Conservation (phyloP, 2,329 filamentous ascomycete species). For the Mycosphaerella sp. region DNA sequence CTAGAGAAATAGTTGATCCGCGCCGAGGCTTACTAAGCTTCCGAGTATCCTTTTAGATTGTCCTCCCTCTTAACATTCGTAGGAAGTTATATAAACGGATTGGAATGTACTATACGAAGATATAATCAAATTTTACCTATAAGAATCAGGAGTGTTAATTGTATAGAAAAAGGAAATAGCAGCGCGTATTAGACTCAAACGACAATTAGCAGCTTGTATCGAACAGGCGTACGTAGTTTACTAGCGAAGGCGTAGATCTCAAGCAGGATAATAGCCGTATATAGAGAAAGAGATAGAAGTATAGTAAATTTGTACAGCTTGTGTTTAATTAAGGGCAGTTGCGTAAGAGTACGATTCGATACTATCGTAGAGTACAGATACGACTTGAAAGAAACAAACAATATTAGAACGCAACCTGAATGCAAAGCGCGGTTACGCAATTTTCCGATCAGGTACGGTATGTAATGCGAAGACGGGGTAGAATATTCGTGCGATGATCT, state of each 20-base stretch:
- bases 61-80: no score
- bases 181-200: neutral
- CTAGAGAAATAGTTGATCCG: no score
- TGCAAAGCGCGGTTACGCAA: no score
- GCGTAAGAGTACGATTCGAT: neutral
- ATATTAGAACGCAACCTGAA: neutral
- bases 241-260: neutral
- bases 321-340: neutral
- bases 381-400: neutral
- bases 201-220: neutral
- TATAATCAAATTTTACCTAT: no score
- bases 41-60: no score
- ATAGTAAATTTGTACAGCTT: neutral
- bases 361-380: neutral
- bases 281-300: neutral
- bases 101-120: neutral
- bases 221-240: neutral
- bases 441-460: neutral
- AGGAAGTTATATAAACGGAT: no score
- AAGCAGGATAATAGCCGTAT: neutral
- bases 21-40: no score
- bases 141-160: no score
- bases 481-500: neutral
- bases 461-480: neutral
- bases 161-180: neutral